Evolutionary conservation across 2,329 filamentous ascomycete genomes (phyloP).

Genomic region (Conoideocrella luteorostrata): DNA sequence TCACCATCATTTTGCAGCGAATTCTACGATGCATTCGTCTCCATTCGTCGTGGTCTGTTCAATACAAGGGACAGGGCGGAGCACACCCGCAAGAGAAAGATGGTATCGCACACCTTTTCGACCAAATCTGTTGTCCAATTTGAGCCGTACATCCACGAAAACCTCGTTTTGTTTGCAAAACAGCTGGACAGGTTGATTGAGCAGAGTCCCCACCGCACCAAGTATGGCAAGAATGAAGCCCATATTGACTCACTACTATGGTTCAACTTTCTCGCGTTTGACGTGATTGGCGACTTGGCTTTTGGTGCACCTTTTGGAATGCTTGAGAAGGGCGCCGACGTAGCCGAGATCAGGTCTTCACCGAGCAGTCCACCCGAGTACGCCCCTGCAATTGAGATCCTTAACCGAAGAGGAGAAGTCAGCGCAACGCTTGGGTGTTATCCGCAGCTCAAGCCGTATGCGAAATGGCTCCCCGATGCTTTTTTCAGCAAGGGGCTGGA

Average conservation of each 20-base stretch:
- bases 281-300: slow-evolving; percentile 42
- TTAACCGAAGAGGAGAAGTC: slow-evolving; percentile 84
- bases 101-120: slow-evolving; percentile 80
- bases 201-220: slow-evolving; percentile 36
- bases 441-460: slow-evolving; percentile 70
- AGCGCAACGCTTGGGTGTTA: slow-evolving; percentile 71
- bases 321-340: slow-evolving; percentile 68
- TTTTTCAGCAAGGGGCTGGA: slow-evolving; percentile 72
- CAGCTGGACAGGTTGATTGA: slow-evolving; percentile 62
- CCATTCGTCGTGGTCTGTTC: slow-evolving; percentile 78
- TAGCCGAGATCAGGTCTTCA: slow-evolving; percentile 63
- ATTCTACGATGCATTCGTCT: slow-evolving; percentile 89
- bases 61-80: slow-evolving; percentile 78
- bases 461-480: slow-evolving; percentile 71
- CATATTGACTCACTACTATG: slow-evolving; percentile 69
- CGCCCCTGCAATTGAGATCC: slow-evolving; percentile 75
- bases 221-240: slow-evolving; percentile 55
- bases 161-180: slow-evolving; percentile 65
- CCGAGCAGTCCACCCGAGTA: slow-evolving; percentile 58
- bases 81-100: slow-evolving; percentile 84
- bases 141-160: slow-evolving; percentile 80
- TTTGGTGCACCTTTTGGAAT: slow-evolving; percentile 55
- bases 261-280: slow-evolving; percentile 55
- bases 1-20: slow-evolving; percentile 42
- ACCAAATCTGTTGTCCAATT: slow-evolving; percentile 76